Evolutionary conservation across 2,329 filamentous ascomycete genomes (phyloP), one percentile per base, ranked within the genome.

Genomic region (Stagonosporopsis chrysanthemi): DNA sequence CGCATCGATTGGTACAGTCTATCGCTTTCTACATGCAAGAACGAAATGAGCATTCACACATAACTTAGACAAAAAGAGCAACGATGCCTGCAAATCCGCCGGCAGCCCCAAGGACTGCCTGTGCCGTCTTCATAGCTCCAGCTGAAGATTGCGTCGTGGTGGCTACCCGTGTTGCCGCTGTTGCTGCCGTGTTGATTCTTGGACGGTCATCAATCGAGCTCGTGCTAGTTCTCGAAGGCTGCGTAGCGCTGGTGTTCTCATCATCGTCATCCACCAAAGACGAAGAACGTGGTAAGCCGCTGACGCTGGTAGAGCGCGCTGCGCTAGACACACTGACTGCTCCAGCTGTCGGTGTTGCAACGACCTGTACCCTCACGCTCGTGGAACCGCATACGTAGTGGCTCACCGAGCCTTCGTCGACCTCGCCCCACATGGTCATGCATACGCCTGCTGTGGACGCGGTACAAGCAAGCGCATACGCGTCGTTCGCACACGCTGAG

Each of bases 351-450:
- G 56, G 24, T 11, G 36, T 56, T 35, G 52, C 40, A 23, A 59
- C 11, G 6, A 65, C 47, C 41, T 51, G 33, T 1, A 63, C 54
- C 3, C 38, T 56, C 15, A 52, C 52, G 19, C 44, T 54, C 11
- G 47, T 51, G 11, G 56, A 17, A 14, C 51, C 63, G 39, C 63
- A 65, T 3, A 62, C 61, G 28, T 57, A 60, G 51, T 65, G 58
- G 43, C 42, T 60, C 15, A 65, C 46, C 2, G 46, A 56, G 15
- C 52, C 53, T 31, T 55, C 44, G 1, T 17, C 15, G 2, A 41
- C 45, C 11, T 38, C 38, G 31, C 53, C 56, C 31, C 39, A 52
- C 52, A 65, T 59, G 6, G 61, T 52, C 47, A 56, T 46, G 36
- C 63, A 63, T 23, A 35, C 39, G 6, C 61, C 56, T 11, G 56